A percentile compares a stretch with the other conserved stretches of the same genome.
Conservation (phyloP, 768 basidiomycete species). For the Trametes cinnabarina region DNA sequence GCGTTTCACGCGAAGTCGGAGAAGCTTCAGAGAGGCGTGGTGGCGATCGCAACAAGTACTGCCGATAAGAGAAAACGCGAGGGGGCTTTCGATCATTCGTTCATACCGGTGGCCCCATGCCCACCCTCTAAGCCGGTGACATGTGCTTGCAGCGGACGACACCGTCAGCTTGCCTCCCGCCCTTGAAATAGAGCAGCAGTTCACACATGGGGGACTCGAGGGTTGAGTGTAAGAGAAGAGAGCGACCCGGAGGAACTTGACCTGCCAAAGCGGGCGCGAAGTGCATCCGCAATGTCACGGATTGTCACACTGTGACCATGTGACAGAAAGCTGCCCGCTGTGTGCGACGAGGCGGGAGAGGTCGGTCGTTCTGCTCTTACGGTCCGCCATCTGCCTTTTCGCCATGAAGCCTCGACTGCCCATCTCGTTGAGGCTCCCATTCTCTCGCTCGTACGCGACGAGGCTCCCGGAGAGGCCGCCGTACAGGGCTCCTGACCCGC, state of each 20-base stretch:
- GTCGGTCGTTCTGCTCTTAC: conserved; percentile 1
- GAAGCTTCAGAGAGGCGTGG: not conserved
- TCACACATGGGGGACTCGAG: too few species aligned
- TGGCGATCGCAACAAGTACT: not conserved
- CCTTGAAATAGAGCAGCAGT: too few species aligned
- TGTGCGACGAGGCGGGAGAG: not conserved
- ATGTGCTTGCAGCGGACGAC: too few species aligned
- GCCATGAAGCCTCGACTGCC: conserved; percentile 20
- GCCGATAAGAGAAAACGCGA: not conserved
- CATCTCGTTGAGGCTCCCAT: conserved; percentile 7
- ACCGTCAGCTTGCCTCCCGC: not conserved
- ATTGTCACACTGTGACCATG: not conserved
- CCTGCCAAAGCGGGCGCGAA: conserved; percentile 1
- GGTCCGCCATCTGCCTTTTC: not conserved
- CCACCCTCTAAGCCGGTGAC: too few species aligned
- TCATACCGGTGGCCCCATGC: too few species aligned
- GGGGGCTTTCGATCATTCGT: too few species aligned
- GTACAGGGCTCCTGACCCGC: conserved; percentile 31
- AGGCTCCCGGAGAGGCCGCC: conserved; percentile 31
- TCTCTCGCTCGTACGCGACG: conserved; percentile 27
- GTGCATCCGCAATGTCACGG: not conserved
- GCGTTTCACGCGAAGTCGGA: conserved; percentile 5
- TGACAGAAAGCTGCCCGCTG: not conserved
- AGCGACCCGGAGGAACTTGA: not conserved
- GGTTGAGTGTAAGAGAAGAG: too few species aligned